A percentile compares a stretch with the other conserved stretches of the same genome.
Conservation (phyloP, 306 rosid species). For the Vicia villosa region DNA sequence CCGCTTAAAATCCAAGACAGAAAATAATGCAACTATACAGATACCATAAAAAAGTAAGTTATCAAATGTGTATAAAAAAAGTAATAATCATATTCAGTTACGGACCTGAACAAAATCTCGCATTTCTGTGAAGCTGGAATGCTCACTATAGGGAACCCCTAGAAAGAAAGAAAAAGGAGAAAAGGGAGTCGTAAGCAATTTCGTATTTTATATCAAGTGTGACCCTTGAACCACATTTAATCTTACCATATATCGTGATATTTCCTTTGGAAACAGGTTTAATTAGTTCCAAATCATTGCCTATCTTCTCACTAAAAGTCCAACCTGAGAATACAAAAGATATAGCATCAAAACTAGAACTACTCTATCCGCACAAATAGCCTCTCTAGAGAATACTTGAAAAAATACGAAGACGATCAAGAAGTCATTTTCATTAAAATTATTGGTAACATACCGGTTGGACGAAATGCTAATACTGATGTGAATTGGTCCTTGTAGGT, state of each 20-base stretch:
- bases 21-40: slow-evolving; percentile 11
- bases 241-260: slow-evolving; percentile 56
- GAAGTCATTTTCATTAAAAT: slow-evolving; percentile 19
- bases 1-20: slow-evolving; percentile 8
- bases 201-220: slow-evolving; percentile 28
- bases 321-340: slow-evolving; percentile 44
- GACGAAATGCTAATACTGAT: slow-evolving; percentile 58
- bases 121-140: slow-evolving; percentile 61
- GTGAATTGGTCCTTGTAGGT: slow-evolving; percentile 52
- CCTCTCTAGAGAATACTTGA: neutral
- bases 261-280: slow-evolving; percentile 55
- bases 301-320: slow-evolving; percentile 54
- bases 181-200: slow-evolving; percentile 27
- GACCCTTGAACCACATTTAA: slow-evolving; percentile 30
- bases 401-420: slow-evolving; percentile 3
- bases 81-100: slow-evolving; percentile 5
- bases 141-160: slow-evolving; percentile 73
- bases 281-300: slow-evolving; percentile 50
- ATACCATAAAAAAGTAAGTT: neutral
- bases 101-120: slow-evolving; percentile 58
- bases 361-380: slow-evolving; percentile 1
- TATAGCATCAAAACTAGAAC: neutral
- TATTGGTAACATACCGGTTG: slow-evolving; percentile 46
- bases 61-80: slow-evolving; percentile 12
- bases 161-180: slow-evolving; percentile 28